Conservation (phyloP, 352 stramenopile genomes). For the Globisporangium middletonii region DNA sequence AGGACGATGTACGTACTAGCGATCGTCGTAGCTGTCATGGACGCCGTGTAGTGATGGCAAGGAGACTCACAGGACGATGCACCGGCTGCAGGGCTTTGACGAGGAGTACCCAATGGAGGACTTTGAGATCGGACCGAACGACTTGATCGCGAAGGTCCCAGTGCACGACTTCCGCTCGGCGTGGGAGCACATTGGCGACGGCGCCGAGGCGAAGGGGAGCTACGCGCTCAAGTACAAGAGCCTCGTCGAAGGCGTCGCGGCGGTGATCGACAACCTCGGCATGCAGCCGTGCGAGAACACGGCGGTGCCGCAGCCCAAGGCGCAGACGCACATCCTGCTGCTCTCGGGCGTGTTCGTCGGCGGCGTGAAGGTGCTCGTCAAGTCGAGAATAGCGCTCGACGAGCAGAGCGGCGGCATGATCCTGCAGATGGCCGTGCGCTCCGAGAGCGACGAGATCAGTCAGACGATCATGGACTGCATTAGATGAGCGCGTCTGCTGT, state of each 20-base stretch:
- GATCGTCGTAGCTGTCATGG: slow-evolving; percentile 10
- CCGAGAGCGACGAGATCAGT: slow-evolving; percentile 91
- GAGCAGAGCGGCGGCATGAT: slow-evolving; percentile 87
- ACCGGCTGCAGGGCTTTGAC: slow-evolving; percentile 80
- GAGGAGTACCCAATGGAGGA: slow-evolving; percentile 99
- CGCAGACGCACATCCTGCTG: slow-evolving; percentile 95
- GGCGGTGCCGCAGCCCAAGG: slow-evolving; percentile 73
- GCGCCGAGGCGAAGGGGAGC: slow-evolving; percentile 95
- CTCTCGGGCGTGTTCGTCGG: slow-evolving; percentile 96
- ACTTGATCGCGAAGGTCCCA: slow-evolving; percentile 97
- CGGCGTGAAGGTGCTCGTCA: slow-evolving; percentile 92
- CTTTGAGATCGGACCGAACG: slow-evolving; percentile 91
- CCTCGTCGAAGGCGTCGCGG: slow-evolving; percentile 92
- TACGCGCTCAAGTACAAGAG: slow-evolving; percentile 96
- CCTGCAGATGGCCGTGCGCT: slow-evolving; percentile 96
- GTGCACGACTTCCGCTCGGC: slow-evolving; percentile 94
- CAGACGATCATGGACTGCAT: slow-evolving; percentile 98
- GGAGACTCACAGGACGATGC: slow-evolving; percentile 6
- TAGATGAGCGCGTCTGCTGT: slow-evolving; percentile 41
- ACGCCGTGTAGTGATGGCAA: not conserved
- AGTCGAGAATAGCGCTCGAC: slow-evolving; percentile 93
- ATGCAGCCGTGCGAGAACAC: slow-evolving; percentile 98
- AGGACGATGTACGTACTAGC: slow-evolving; percentile 45
- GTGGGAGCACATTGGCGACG: slow-evolving; percentile 95
- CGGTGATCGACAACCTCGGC: slow-evolving; percentile 95